Base-by-base conservation (phyloP, 1,139 yeast genomes). In the Suhomyces yuchorum region DNA sequence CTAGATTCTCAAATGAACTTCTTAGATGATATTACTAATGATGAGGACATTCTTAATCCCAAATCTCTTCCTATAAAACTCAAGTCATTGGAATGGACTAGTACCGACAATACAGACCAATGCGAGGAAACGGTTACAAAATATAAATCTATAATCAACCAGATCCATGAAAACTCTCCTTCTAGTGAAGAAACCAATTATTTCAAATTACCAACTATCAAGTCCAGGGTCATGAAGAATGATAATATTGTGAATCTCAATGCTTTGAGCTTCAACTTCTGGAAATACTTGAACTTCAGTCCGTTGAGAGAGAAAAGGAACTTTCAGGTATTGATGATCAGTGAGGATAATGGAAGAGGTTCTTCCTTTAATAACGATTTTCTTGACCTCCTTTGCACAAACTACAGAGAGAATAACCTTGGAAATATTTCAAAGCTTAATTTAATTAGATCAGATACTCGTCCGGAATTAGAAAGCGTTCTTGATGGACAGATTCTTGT, bases 201-300 rank as follows among this genome's bases (percentile, higher is more conserved):
- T 12, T 66, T 68, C 51, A 52, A 57, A 33, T 52, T 70, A 32
- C 61, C 68, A 3, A 55, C 49, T 1, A 55, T 62, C n/a, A 70
- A 69, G 42, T 54, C 66, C 1, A 61, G 62, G 43, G 70, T 71
- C 1, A 39, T 61, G 36, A 75, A 74, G 47, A 59, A 66, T 14
- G 56, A 63, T 11, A 57, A 53, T 15, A 61, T 68, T 17, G 56
- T 75, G 17, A 75, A 75, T 51, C 60, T 75, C 47, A 71, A 73
- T 51, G 62, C 66, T 4, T 52, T 67, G 2, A 73, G 75, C 4
- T 54, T 80, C 6, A 63, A 70, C 15, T 75, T 80, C 51, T 84
- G 89, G 89, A 77, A 75, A 46, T 65, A 75, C 51, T 62, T 86
- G 54, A 78, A 80, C 50, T 73, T 85, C 44, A 73, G 77, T 45